These are phyloP conservation scores for Lepiota venenata DNA, from an alignment of 768 basidiomycete species.

Conservation along the genomic window DNA sequence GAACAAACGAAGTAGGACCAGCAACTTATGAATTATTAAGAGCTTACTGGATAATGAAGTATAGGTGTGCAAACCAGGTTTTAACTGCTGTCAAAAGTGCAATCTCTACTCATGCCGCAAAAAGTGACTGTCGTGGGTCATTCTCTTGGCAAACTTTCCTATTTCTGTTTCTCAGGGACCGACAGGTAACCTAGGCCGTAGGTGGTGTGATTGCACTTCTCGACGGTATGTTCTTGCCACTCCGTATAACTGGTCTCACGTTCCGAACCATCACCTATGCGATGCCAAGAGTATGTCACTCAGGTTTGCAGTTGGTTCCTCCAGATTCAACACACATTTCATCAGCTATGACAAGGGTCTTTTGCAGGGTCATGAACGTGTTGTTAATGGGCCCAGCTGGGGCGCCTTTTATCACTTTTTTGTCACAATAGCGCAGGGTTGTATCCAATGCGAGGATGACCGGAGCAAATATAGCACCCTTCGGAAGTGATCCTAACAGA, in stretches of 20 bases:
- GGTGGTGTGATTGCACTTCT: constrained; percentile 10
- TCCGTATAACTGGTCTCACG: constrained; percentile 10
- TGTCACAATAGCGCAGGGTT: no score
- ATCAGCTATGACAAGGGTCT: no score
- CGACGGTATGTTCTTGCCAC: constrained; percentile 7
- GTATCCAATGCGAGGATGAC: no score
- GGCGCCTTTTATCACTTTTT: no score
- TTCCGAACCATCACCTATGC: constrained; percentile 14
- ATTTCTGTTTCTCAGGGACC: constrained; percentile 5
- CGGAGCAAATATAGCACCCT: no score
- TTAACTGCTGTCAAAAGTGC: constrained; percentile 37
- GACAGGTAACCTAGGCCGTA: not conserved
- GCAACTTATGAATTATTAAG: not conserved
- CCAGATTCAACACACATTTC: not conserved
- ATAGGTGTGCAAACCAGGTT: constrained; percentile 36
- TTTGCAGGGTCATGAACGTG: no score
- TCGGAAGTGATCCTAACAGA: no score
- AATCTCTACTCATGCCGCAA: constrained; percentile 28
- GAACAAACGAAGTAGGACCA: constrained; percentile 36
- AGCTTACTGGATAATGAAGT: not conserved
- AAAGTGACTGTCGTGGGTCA: constrained; percentile 42
- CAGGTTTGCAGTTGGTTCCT: not conserved
- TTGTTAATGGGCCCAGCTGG: no score
- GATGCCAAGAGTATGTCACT: constrained; percentile 28
- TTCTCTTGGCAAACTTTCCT: constrained; percentile 31